These are phyloP conservation scores for Penicillium atrosanguineum DNA, from an alignment of 495 filamentous ascomycete species.

Conservation along the genomic window DNA sequence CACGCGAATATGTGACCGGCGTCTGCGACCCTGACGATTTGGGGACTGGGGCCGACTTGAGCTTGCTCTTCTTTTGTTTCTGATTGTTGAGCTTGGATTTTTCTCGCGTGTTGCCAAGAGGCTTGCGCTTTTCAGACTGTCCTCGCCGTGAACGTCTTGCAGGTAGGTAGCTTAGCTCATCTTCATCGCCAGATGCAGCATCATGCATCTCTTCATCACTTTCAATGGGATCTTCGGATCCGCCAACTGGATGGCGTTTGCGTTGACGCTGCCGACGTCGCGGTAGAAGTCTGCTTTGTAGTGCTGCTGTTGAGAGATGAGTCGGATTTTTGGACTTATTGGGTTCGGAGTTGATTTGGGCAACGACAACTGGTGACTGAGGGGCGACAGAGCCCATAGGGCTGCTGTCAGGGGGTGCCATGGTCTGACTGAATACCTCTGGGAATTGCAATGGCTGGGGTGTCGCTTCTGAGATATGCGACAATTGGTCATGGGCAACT, in stretches of 20 bases:
- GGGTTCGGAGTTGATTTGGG: constrained; percentile 17
- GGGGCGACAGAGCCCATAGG: constrained; percentile 22
- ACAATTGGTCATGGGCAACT: not conserved
- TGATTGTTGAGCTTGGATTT: constrained; percentile 16
- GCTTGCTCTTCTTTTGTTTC: constrained; percentile 10
- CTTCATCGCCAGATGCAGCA: constrained; percentile 34
- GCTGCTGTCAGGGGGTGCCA: constrained; percentile 53
- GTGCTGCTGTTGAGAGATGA: constrained; percentile 43
- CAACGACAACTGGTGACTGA: constrained; percentile 13
- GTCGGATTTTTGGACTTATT: constrained; percentile 32
- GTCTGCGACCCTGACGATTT: constrained; percentile 2
- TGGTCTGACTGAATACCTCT: constrained; percentile 46
- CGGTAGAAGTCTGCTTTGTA: constrained; percentile 49
- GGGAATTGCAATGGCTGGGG: constrained; percentile 20
- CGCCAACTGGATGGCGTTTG: constrained; percentile 14
- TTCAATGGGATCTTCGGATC: constrained; percentile 26
- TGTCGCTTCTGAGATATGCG: constrained; percentile 9
- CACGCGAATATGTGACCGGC: constrained; percentile 10
- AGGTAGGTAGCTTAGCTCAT: constrained; percentile 36
- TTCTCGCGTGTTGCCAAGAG: constrained; percentile 11
- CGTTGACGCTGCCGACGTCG: constrained; percentile 36
- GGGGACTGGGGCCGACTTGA: constrained; percentile 1
- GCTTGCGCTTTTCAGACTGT: constrained; percentile 16
- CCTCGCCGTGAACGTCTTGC: constrained; percentile 24
- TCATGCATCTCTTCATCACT: constrained; percentile 37